A percentile compares a stretch with the other conserved stretches of the same genome.
phyloP scores from a whole-genome alignment of 2,329 filamentous ascomycete species.

The Colletotrichum salicis region DNA sequence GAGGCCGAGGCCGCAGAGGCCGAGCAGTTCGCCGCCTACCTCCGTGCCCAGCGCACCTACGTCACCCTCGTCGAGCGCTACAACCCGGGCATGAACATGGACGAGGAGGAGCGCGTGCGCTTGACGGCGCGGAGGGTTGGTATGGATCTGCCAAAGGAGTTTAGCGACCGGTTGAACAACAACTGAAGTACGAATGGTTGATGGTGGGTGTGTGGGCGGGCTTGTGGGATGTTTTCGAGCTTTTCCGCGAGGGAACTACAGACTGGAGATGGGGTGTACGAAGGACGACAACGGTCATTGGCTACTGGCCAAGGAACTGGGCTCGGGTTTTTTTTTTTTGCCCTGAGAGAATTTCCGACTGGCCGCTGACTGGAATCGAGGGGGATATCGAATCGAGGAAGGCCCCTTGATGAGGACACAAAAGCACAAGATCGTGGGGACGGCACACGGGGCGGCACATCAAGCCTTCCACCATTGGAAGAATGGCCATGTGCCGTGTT shows the following conservation, averaged over 20 bases:
- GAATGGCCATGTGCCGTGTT: background rate
- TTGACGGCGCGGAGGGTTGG: slow-evolving; percentile 88
- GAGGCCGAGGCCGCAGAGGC: slow-evolving; percentile 56
- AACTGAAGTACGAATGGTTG: too few relatives aligned
- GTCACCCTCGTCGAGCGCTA: slow-evolving; percentile 86
- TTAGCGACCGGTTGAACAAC: slow-evolving; percentile 37
- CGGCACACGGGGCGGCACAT: background rate
- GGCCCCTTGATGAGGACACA: background rate
- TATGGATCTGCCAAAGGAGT: slow-evolving; percentile 84
- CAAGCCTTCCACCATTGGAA: too few relatives aligned
- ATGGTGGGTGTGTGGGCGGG: too few relatives aligned
- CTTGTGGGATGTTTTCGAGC: too few relatives aligned
- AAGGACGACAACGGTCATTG: too few relatives aligned
- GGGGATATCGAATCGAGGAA: background rate
- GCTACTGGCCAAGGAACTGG: too few relatives aligned
- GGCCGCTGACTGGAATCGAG: too few relatives aligned
- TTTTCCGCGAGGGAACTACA: too few relatives aligned
- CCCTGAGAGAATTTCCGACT: too few relatives aligned
- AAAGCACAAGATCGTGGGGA: background rate
- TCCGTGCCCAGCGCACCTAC: slow-evolving; percentile 87
- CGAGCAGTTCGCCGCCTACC: slow-evolving; percentile 84
- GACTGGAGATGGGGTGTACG: too few relatives aligned
- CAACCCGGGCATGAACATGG: slow-evolving; percentile 91
- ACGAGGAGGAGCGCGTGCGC: slow-evolving; percentile 83
- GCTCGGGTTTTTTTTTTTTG: too few relatives aligned